Evolutionary conservation across 2,329 filamentous ascomycete genomes (phyloP).

Genomic region (Aspergillus japonicus): DNA sequence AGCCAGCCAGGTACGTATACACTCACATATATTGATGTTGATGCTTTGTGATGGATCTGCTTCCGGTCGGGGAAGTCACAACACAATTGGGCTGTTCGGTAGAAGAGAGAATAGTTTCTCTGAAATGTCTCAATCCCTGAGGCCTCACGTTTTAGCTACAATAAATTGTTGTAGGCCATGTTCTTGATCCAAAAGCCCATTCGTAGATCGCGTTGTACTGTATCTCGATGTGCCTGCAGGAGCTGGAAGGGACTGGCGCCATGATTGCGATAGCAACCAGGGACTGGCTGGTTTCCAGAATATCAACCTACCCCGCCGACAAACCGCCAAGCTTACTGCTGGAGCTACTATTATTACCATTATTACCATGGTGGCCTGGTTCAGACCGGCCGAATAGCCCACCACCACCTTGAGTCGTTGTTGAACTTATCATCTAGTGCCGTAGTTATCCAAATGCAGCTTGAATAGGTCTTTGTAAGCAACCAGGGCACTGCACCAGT

Average conservation of each 20-base stretch:
- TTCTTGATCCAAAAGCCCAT: no score
- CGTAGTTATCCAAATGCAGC: no score
- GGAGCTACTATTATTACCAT: not conserved
- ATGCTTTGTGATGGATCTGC: not conserved
- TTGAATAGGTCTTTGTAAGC: not conserved
- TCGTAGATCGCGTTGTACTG: no score
- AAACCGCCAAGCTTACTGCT: not conserved
- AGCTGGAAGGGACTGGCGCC: no score
- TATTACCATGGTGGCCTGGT: not conserved
- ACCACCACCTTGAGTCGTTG: no score
- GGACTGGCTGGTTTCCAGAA: not conserved
- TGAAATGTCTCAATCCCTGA: no score
- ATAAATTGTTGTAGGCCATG: no score
- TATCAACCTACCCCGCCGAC: not conserved
- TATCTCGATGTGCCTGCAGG: no score
- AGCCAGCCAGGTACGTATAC: not conserved
- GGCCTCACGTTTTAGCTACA: no score
- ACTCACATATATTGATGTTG: not conserved
- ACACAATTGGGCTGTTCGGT: not conserved
- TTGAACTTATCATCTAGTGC: no score
- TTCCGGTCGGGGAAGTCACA: not conserved
- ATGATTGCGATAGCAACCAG: not conserved
- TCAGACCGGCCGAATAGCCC: no score
- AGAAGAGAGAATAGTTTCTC: no score
- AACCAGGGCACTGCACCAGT: not conserved